Evolutionary conservation across 495 filamentous ascomycete genomes (phyloP).

Genomic region (Talaromyces ruber): DNA sequence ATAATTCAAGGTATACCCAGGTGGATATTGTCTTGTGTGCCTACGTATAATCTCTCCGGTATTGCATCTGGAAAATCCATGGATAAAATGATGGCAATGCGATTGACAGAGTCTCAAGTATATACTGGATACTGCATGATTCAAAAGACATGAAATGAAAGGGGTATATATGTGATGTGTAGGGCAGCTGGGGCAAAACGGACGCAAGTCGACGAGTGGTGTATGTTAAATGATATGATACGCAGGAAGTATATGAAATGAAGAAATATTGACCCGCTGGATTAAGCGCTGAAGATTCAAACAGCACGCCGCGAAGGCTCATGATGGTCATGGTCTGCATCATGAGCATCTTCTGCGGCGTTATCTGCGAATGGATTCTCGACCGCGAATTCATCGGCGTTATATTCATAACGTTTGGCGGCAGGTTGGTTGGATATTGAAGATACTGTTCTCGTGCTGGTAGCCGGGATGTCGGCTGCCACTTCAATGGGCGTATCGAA

Average conservation of each 20-base stretch:
- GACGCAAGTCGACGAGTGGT: not conserved
- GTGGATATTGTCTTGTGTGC: not conserved
- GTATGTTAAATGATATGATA: not conserved
- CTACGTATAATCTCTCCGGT: not conserved
- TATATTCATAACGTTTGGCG: constrained; percentile 24
- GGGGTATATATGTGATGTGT: not conserved
- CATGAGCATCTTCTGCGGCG: not conserved
- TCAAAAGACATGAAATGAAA: not conserved
- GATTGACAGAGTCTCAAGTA: not conserved
- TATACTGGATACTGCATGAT: not conserved
- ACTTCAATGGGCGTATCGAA: constrained; percentile 4
- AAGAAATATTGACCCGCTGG: not conserved
- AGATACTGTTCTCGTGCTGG: not conserved
- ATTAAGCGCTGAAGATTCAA: not conserved
- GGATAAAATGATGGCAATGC: not conserved
- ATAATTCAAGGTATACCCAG: not conserved
- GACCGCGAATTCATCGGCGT: constrained; percentile 34
- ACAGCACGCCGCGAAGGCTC: not conserved
- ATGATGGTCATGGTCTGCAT: not conserved
- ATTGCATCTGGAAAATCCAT: too few species aligned
- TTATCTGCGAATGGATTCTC: constrained; percentile 39
- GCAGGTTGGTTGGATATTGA: not conserved
- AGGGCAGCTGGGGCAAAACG: not conserved
- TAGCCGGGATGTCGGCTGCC: not conserved
- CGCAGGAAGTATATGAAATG: not conserved